Percentiles rank a stretch among this genome's conserved stretches.
phyloP scores from a whole-genome alignment of 2,329 filamentous ascomycete genomes.

The Trichoderma sp. region DNA sequence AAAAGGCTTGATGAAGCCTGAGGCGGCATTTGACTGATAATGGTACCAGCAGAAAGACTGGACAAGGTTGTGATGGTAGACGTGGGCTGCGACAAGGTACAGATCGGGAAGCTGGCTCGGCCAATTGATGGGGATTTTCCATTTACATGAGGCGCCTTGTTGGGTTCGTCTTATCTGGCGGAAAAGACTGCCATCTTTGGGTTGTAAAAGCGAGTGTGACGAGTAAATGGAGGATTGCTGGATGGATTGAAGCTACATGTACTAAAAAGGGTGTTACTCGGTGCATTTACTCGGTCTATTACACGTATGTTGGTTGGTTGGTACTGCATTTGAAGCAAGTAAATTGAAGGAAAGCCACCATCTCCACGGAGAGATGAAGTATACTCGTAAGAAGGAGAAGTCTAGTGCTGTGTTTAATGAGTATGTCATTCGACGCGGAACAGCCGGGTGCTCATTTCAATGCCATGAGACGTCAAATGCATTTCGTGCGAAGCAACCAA shows the following conservation, averaged over 20 bases:
- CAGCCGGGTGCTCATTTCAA: background rate
- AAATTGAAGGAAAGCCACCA: background rate
- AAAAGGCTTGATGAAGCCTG: background rate
- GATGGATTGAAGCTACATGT: background rate
- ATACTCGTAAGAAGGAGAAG: background rate
- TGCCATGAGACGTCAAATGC: background rate
- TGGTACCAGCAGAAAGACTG: background rate
- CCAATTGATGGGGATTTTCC: conserved; percentile 1
- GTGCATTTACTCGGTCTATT: background rate
- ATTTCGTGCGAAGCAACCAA: background rate
- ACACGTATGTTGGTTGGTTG: background rate
- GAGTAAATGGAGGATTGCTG: background rate
- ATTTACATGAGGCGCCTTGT: conserved; percentile 2
- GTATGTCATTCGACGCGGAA: background rate
- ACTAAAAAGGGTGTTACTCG: background rate
- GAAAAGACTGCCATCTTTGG: background rate
- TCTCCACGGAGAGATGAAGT: background rate
- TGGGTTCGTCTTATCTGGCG: background rate
- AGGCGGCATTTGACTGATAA: background rate
- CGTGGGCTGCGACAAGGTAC: conserved; percentile 2
- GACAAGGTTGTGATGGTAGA: background rate
- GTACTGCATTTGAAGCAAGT: background rate
- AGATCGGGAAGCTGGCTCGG: conserved; percentile 7
- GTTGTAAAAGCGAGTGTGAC: background rate
- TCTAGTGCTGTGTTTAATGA: background rate